Evolutionary conservation across 2,329 filamentous ascomycete species (phyloP).

Genomic region (Botrytis tulipae): DNA sequence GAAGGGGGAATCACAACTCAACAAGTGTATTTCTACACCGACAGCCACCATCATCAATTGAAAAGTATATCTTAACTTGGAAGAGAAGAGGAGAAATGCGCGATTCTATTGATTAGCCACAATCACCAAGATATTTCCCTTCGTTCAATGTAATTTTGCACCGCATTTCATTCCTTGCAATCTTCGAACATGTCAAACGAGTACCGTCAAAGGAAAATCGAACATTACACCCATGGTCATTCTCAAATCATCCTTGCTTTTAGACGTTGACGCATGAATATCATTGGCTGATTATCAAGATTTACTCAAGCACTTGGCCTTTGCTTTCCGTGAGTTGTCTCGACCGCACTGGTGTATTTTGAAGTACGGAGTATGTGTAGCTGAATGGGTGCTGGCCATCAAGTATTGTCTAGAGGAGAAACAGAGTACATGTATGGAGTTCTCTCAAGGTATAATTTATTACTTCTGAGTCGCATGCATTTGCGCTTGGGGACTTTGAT

Average conservation of each 20-base stretch:
- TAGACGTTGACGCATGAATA: constrained; percentile 33
- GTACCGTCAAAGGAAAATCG: constrained; percentile 23
- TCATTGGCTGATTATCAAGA: constrained; percentile 33
- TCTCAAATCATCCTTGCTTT: constrained; percentile 26
- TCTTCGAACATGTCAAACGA: constrained; percentile 16
- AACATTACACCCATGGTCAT: constrained; percentile 25
- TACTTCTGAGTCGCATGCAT: constrained; percentile 26
- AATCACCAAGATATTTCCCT: not conserved
- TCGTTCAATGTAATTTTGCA: not conserved
- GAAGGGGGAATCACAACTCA: constrained; percentile 4
- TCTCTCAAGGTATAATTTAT: constrained; percentile 13
- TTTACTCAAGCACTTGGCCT: constrained; percentile 37
- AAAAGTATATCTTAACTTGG: not conserved
- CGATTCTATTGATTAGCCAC: not conserved
- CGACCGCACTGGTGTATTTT: constrained; percentile 26
- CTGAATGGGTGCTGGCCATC: constrained; percentile 15
- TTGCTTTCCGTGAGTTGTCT: constrained; percentile 34
- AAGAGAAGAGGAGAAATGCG: not conserved
- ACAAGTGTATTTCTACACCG: not conserved
- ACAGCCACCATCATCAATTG: not conserved
- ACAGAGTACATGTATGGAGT: constrained; percentile 3
- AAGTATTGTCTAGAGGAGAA: not conserved
- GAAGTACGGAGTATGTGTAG: constrained; percentile 8
- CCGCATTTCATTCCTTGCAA: not conserved
- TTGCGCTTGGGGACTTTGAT: constrained; percentile 29